phyloP scores from a whole-genome alignment of 148 eudicot genomes.

The Rhododendron vialii region DNA sequence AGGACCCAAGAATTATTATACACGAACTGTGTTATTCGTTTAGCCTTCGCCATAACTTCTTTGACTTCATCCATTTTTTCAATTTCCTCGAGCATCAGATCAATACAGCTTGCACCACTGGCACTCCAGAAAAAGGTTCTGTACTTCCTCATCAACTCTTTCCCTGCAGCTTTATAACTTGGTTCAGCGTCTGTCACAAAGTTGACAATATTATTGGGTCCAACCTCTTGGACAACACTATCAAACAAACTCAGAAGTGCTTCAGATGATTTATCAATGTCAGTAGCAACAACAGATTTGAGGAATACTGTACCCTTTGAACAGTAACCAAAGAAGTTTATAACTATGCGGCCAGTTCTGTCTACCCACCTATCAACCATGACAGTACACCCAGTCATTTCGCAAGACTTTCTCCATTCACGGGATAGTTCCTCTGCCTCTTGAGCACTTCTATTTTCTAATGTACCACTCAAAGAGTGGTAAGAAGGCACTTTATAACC shows the following conservation, averaged over 20 bases:
- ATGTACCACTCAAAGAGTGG: slow-evolving; percentile 4
- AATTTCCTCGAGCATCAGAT: slow-evolving; percentile 19
- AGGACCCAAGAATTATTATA: slow-evolving; percentile 10
- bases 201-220: slow-evolving; percentile 17
- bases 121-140: slow-evolving; percentile 25
- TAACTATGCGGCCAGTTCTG: not conserved
- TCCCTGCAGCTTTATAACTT: slow-evolving; percentile 15
- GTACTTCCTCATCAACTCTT: slow-evolving; percentile 10
- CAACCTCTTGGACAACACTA: slow-evolving; percentile 18
- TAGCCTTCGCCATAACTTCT: slow-evolving; percentile 17
- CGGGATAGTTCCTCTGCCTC: not conserved
- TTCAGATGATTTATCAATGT: not conserved
- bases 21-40: slow-evolving; percentile 21
- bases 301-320: slow-evolving; percentile 20
- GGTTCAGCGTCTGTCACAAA: slow-evolving; percentile 17
- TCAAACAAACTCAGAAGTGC: slow-evolving; percentile 6
- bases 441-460: slow-evolving; percentile 6
- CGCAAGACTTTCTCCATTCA: slow-evolving; percentile 16
- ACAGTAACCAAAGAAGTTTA: slow-evolving; percentile 24
- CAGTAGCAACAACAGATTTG: slow-evolving; percentile 17
- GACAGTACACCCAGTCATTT: slow-evolving; percentile 21
- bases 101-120: slow-evolving; percentile 24
- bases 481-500: slow-evolving; percentile 15
- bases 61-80: slow-evolving; percentile 14
- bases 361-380: slow-evolving; percentile 28